phyloP scores from a whole-genome alignment of 441 rosid species.

The Gossypium gossypioides region DNA sequence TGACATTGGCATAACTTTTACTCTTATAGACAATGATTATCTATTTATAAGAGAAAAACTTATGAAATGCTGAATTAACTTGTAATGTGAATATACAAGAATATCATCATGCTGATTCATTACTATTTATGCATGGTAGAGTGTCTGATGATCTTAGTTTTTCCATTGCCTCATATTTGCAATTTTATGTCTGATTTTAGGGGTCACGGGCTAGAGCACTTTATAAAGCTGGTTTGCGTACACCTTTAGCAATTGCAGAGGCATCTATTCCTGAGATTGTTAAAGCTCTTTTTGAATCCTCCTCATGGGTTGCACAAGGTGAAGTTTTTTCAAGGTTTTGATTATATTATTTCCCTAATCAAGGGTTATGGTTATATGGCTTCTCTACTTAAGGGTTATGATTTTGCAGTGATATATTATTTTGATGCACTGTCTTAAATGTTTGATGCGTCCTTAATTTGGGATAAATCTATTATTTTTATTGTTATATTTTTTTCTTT shows the following conservation, averaged over 20 bases:
- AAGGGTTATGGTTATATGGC: not conserved
- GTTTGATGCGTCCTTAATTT: slow-evolving; percentile 2
- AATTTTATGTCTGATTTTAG: slow-evolving; percentile 28
- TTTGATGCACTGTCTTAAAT: not conserved
- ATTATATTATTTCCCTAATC: not conserved
- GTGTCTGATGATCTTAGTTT: not conserved
- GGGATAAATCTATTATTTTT: not conserved
- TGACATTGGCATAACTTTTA: not conserved
- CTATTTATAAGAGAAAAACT: not conserved
- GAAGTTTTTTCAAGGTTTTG: slow-evolving; percentile 20
- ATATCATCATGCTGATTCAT: not conserved
- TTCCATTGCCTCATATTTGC: slow-evolving; percentile 8
- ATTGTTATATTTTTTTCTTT: not conserved
- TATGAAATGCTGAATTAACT: not conserved
- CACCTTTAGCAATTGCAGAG: slow-evolving; percentile 87
- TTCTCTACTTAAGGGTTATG: not conserved
- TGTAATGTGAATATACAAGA: not conserved
- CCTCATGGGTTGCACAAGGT: slow-evolving; percentile 86
- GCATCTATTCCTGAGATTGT: slow-evolving; percentile 79
- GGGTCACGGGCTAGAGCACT: slow-evolving; percentile 98
- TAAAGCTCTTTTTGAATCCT: slow-evolving; percentile 87
- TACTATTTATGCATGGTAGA: not conserved
- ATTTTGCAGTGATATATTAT: not conserved
- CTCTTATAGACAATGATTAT: not conserved
- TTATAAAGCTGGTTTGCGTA: slow-evolving; percentile 88